These are phyloP conservation scores for Globisporangium acanthophoron DNA, from an alignment of 352 stramenopile species.

Conservation along the genomic window DNA sequence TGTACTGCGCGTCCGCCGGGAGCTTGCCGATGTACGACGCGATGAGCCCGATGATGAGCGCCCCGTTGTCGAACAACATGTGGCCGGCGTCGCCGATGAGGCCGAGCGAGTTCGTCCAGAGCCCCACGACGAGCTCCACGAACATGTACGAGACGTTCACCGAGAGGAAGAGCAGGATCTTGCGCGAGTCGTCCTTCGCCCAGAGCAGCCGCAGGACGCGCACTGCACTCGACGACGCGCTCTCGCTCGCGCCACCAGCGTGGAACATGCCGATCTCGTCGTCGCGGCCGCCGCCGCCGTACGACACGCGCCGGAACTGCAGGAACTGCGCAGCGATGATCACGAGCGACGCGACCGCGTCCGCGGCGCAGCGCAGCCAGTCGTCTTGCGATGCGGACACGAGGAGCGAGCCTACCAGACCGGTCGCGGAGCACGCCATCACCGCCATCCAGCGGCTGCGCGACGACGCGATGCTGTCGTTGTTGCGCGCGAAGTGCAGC, in stretches of 20 bases:
- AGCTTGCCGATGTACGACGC: conserved; percentile 80
- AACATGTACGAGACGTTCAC: conserved; percentile 87
- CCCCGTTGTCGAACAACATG: conserved; percentile 88
- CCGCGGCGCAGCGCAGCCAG: conserved; percentile 43
- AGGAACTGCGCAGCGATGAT: conserved; percentile 47
- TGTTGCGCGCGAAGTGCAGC: conserved; percentile 19
- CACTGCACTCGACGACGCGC: neutral
- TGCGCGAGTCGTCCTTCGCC: conserved; percentile 53
- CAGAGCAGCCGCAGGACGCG: conserved; percentile 44
- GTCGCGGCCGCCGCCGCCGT: conserved; percentile 10
- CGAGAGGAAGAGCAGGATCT: conserved; percentile 78
- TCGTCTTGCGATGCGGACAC: conserved; percentile 35
- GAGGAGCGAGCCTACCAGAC: conserved; percentile 32
- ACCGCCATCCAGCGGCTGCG: conserved; percentile 26
- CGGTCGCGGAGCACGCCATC: conserved; percentile 34
- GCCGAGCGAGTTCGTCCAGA: conserved; percentile 80
- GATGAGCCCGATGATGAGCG: conserved; percentile 78
- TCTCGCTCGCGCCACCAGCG: conserved; percentile 3
- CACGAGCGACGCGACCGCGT: conserved; percentile 29
- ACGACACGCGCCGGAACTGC: conserved; percentile 19
- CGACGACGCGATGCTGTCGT: conserved; percentile 18
- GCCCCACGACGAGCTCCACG: conserved; percentile 78
- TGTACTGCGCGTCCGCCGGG: conserved; percentile 65
- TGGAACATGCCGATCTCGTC: conserved; percentile 45
- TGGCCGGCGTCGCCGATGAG: conserved; percentile 85